Conservation (phyloP, 2,329 filamentous ascomycete species). For the Macroventuria anomochaeta region DNA sequence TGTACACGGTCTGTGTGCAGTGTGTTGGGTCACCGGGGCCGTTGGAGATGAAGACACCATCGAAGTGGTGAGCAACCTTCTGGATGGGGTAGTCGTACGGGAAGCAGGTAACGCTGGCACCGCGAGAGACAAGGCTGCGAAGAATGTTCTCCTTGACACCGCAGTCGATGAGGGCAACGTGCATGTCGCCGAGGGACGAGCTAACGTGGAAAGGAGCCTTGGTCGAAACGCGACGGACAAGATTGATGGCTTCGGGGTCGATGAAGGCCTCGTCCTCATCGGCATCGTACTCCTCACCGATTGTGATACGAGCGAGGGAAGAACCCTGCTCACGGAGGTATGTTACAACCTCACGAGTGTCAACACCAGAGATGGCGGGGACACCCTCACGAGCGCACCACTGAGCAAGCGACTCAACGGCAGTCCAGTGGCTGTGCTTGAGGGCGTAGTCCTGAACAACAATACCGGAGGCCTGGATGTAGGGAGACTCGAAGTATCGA, state of each 20-base stretch:
- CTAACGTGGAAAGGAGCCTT: conserved; percentile 97
- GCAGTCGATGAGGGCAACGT: conserved; percentile 95
- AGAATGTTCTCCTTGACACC: conserved; percentile 99
- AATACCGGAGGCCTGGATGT: conserved; percentile 94
- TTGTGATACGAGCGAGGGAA: conserved; percentile 89
- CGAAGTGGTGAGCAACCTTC: conserved; percentile 97
- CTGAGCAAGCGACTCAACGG: conserved; percentile 87
- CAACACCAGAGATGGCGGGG: conserved; percentile 93
- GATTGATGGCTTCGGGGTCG: conserved; percentile 94
- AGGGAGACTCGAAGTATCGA: conserved; percentile 97
- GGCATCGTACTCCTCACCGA: conserved; percentile 97
- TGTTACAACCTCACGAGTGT: conserved; percentile 96
- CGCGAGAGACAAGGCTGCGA: conserved; percentile 88
- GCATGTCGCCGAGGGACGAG: conserved; percentile 80
- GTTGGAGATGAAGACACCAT: conserved; percentile 99
- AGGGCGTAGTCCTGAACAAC: conserved; percentile 94
- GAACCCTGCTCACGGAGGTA: conserved; percentile 95
- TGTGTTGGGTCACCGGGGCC: conserved; percentile 97
- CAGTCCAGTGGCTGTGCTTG: conserved; percentile 98
- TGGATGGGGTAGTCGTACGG: conserved; percentile 97
- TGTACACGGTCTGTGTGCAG: conserved; percentile 92
- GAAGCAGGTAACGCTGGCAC: conserved; percentile 91
- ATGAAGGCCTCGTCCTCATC: conserved; percentile 96
- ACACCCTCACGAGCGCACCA: conserved; percentile 98
- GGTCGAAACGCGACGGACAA: conserved; percentile 95